Evolutionary conservation across 1,284 basidiomycete species (phyloP).

Genomic region (Kalmanozyma brasiliensis): DNA sequence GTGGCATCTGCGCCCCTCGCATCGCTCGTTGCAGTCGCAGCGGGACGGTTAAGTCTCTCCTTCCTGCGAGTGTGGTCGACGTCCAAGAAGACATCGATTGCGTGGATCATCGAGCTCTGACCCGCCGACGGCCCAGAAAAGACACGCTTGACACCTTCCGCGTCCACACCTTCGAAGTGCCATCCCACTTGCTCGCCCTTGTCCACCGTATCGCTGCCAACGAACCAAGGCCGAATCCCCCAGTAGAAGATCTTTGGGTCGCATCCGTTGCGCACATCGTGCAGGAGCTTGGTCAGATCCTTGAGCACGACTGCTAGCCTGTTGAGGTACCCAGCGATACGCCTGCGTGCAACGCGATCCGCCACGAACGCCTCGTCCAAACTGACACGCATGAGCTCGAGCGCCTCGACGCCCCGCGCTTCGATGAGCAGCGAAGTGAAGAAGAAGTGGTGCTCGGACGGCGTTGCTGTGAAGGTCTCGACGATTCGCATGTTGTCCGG

Average conservation of each 20-base stretch:
- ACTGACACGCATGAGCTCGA: slow-evolving; percentile 84
- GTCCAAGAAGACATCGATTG: slow-evolving; percentile 88
- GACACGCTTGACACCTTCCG: slow-evolving; percentile 66
- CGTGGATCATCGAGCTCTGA: slow-evolving; percentile 87
- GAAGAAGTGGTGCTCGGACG: slow-evolving; percentile 90
- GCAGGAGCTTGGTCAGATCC: slow-evolving; percentile 44
- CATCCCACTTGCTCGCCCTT: slow-evolving; percentile 72
- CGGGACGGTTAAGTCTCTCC: slow-evolving; percentile 29
- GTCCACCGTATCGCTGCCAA: slow-evolving; percentile 77
- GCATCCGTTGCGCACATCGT: slow-evolving; percentile 76
- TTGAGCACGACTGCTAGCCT: slow-evolving; percentile 77
- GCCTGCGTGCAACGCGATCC: slow-evolving; percentile 77
- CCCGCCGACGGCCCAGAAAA: slow-evolving; percentile 88
- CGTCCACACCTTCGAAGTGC: slow-evolving; percentile 81
- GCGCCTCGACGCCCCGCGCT: slow-evolving; percentile 84
- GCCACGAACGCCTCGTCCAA: slow-evolving; percentile 93
- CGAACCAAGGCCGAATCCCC: slow-evolving; percentile 90
- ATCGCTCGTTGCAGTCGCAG: slow-evolving; percentile 13
- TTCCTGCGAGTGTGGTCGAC: slow-evolving; percentile 74
- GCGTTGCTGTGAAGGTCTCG: slow-evolving; percentile 81
- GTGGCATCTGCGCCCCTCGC: slow-evolving; percentile 48
- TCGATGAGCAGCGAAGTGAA: slow-evolving; percentile 90
- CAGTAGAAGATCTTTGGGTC: slow-evolving; percentile 85
- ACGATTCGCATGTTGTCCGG: slow-evolving; percentile 69
- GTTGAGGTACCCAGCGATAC: slow-evolving; percentile 73